Base-by-base conservation (phyloP, 2,329 filamentous ascomycete genomes). In the Cercospora sesami region DNA sequence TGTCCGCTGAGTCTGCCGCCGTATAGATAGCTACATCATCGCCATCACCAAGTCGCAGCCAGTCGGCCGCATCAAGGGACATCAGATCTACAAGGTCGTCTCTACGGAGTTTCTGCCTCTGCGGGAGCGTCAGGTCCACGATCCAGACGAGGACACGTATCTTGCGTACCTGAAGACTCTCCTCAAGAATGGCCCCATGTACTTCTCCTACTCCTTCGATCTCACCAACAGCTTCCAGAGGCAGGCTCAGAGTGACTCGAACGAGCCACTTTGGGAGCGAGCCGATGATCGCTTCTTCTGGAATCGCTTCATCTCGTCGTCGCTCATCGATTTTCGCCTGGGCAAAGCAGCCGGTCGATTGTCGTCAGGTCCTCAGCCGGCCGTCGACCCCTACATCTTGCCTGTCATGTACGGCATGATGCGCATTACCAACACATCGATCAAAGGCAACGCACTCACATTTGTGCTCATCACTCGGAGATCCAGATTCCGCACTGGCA, bases 221-320 rank as follows among this genome's bases (percentile, higher is more conserved):
- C 86, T 99, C 72, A 99, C 95, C 74, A 99, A 96, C 84, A 94
- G 89, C 78, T 97, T 98, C 83, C 95, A 99, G 82, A 89, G 95
- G 71, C 95, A 98, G 79, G 89, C 94, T 3, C 89, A 94, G 73
- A 84, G 88, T 72, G 89, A 96, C 78, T 82, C 83, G 65, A 86
- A 86, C 16, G 83, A 86, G 65, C 94, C 95, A 12, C 81, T 98
- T 67, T 99, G 95, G 95, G 90, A 91, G 84, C 86, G 93, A 73
- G 90, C 94, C 71, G 95, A 99, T 80, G 94, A 98, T 78, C 92
- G 95, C 72, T 99, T 99, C 85, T 99, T 97, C 84, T 99, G 94
- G 93, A 99, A 99, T 81, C 90, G 90, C 71, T 96, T 97, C 79
- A 86, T 98, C 60, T 92, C 94, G 79, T 90, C 91, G 7, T 93